These are phyloP conservation scores for Neurospora sublineolata DNA, from an alignment of 495 filamentous ascomycete genomes.

Conservation along the genomic window DNA sequence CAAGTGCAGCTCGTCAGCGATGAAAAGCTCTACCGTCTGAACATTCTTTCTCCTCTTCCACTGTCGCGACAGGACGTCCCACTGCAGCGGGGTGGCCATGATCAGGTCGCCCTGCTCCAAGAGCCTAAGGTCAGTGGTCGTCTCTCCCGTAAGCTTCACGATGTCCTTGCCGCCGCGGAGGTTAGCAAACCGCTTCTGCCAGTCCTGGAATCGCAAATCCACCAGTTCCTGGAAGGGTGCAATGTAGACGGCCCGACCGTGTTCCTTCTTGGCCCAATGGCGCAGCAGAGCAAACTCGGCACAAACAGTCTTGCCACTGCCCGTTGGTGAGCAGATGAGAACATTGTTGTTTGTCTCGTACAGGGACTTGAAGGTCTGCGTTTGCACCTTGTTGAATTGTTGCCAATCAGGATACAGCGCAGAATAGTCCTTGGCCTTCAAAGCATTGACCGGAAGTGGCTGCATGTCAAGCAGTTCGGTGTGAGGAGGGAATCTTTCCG, in stretches of 20 bases:
- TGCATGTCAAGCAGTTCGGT: conserved; percentile 86
- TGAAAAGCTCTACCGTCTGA: conserved; percentile 80
- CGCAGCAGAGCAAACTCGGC: conserved; percentile 86
- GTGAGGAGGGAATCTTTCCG: conserved; percentile 90
- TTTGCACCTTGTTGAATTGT: conserved; percentile 94
- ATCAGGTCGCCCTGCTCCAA: conserved; percentile 84
- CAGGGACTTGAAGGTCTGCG: conserved; percentile 88
- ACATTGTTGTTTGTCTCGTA: conserved; percentile 87
- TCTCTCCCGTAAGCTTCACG: conserved; percentile 90
- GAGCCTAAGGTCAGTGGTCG: conserved; percentile 78
- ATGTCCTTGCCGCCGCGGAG: conserved; percentile 81
- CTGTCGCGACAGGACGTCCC: conserved; percentile 89
- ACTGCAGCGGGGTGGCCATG: conserved; percentile 83
- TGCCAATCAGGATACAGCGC: conserved; percentile 75
- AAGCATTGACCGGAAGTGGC: conserved; percentile 70
- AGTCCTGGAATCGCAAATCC: conserved; percentile 67
- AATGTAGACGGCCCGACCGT: conserved; percentile 83
- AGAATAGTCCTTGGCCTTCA: conserved; percentile 77
- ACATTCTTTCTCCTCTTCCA: conserved; percentile 96
- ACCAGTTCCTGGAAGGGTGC: conserved; percentile 94
- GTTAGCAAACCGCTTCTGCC: conserved; percentile 62
- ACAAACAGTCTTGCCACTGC: conserved; percentile 93
- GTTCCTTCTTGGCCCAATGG: conserved; percentile 65
- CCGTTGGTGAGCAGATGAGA: conserved; percentile 78
- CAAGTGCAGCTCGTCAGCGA: conserved; percentile 93